Percentiles rank a stretch among this genome's conserved stretches.
phyloP scores from a whole-genome alignment of 2,329 filamentous ascomycete species.

The Magnaporthales sp. region DNA sequence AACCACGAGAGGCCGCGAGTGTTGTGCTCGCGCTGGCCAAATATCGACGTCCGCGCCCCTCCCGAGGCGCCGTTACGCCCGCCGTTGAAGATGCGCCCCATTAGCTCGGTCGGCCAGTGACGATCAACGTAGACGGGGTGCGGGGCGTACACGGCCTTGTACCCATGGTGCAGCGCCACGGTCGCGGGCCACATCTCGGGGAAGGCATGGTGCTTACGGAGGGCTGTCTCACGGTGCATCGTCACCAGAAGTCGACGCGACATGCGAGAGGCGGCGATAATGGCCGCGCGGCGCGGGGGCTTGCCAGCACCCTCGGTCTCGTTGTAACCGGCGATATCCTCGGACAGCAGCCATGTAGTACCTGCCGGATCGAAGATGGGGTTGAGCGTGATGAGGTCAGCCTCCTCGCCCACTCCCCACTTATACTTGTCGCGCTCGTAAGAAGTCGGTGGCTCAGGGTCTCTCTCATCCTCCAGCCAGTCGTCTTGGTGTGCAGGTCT shows the following conservation, averaged over 20 bases:
- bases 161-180: conserved; percentile 79
- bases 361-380: conserved; percentile 85
- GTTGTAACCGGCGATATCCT: conserved; percentile 82
- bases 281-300: conserved; percentile 69
- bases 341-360: conserved; percentile 73
- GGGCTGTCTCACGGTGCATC: conserved; percentile 85
- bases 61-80: conserved; percentile 67
- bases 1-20: conserved; percentile 85
- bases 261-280: conserved; percentile 82
- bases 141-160: conserved; percentile 85
- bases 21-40: conserved; percentile 82
- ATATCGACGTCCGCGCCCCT: conserved; percentile 64
- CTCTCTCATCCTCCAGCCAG: conserved; percentile 64
- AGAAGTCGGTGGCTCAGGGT: conserved; percentile 60
- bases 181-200: conserved; percentile 95
- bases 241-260: conserved; percentile 68
- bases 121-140: conserved; percentile 85
- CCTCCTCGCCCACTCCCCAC: conserved; percentile 87
- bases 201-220: conserved; percentile 83
- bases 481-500: conserved; percentile 60
- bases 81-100: conserved; percentile 73
- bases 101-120: conserved; percentile 71
- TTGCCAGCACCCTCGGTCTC: conserved; percentile 46
- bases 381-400: conserved; percentile 85
- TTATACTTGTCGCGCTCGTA: conserved; percentile 73